These are phyloP conservation scores for Strobilomyces confusus DNA, from an alignment of 768 basidiomycete species.

Conservation along the genomic window DNA sequence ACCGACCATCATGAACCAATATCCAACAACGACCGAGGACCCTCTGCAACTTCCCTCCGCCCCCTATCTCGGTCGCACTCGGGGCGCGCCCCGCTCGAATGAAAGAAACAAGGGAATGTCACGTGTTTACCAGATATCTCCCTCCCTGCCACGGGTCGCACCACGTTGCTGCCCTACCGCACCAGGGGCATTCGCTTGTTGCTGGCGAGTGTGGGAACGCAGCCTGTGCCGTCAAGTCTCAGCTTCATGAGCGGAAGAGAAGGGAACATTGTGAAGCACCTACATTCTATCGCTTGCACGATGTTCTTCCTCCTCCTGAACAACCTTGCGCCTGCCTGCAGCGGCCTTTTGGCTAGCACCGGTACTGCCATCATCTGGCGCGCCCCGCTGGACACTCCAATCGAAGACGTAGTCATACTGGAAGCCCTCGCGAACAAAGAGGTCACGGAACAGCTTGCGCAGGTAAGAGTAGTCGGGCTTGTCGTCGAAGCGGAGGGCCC, in stretches of 20 bases:
- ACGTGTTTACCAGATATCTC: slow-evolving; percentile 43
- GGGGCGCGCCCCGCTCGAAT: slow-evolving; percentile 38
- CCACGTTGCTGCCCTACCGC: slow-evolving; percentile 44
- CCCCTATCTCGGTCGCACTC: slow-evolving; percentile 43
- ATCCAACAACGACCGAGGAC: slow-evolving; percentile 35
- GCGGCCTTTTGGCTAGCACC: slow-evolving; percentile 60
- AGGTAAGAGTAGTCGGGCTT: slow-evolving; percentile 99
- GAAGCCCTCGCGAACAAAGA: slow-evolving; percentile 95
- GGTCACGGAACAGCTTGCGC: slow-evolving; percentile 97
- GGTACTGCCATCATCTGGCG: slow-evolving; percentile 61
- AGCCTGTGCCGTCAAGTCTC: slow-evolving; percentile 47
- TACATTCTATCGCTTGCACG: slow-evolving; percentile 81
- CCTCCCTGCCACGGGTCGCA: slow-evolving; percentile 39
- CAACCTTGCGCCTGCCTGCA: slow-evolving; percentile 70
- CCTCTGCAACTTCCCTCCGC: slow-evolving; percentile 32
- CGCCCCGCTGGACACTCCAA: slow-evolving; percentile 86
- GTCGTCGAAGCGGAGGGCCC: slow-evolving; percentile 98
- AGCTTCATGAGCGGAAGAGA: slow-evolving; percentile 15
- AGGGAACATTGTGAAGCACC: slow-evolving; percentile 32
- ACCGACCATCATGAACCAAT: slow-evolving; percentile 34
- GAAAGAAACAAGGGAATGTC: slow-evolving; percentile 27
- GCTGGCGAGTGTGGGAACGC: slow-evolving; percentile 82
- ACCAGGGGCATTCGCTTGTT: slow-evolving; percentile 53
- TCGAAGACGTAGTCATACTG: slow-evolving; percentile 99
- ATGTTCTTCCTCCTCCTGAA: slow-evolving; percentile 83